Evolutionary conservation across 2,329 filamentous ascomycete species (phyloP).

Genomic region (Monilinia fructigena): DNA sequence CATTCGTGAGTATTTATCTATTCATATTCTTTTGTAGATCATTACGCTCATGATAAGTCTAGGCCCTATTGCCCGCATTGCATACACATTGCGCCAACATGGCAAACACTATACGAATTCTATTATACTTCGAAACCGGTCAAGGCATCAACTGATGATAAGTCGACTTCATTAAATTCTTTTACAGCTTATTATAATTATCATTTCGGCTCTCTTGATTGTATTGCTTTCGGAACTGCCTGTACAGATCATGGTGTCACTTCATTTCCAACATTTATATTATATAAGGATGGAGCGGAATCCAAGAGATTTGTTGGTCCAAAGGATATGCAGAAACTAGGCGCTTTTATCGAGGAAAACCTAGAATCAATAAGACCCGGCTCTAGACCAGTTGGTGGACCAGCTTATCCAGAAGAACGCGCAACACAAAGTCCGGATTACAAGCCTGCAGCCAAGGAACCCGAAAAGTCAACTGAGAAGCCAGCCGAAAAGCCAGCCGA

Average conservation of each 20-base stretch:
- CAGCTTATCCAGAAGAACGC: conserved; percentile 67
- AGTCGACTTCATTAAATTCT: conserved; percentile 49
- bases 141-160: conserved; percentile 40
- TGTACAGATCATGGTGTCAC: conserved; percentile 67
- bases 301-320: conserved; percentile 63
- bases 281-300: conserved; percentile 77
- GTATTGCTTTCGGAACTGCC: conserved; percentile 75
- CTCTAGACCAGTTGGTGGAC: conserved; percentile 60
- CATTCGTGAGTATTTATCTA: conserved; percentile 35
- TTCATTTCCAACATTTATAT: conserved; percentile 72
- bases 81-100: conserved; percentile 69
- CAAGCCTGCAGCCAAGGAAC: conserved; percentile 25
- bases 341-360: conserved; percentile 69
- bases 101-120: conserved; percentile 91
- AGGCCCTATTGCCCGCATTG: conserved; percentile 40
- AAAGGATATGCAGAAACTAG: conserved; percentile 65
- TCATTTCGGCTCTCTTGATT: conserved; percentile 83
- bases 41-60: conserved; percentile 5
- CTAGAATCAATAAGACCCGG: conserved; percentile 79
- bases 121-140: conserved; percentile 77
- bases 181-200: conserved; percentile 88
- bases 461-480: conserved; percentile 34
- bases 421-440: conserved; percentile 46
- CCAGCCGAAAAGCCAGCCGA: not conserved
- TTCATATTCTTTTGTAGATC: not conserved